Evolutionary conservation across 108 stramenopile genomes (phyloP).

Genomic region (Cyclostephanos tholiformis): DNA sequence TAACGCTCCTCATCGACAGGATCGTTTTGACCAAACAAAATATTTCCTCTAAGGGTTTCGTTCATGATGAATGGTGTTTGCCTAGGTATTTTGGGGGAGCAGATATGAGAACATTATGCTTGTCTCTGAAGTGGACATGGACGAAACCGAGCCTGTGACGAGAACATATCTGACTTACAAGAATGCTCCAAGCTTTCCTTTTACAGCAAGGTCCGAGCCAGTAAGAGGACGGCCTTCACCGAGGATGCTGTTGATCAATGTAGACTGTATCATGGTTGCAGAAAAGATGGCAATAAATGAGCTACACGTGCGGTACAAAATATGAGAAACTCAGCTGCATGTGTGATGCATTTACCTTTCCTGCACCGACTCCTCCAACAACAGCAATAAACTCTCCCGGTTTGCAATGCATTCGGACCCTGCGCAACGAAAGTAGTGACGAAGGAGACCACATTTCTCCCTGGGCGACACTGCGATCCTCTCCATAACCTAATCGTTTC

Average conservation of each 20-base stretch:
- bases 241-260: conserved; percentile 87
- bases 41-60: conserved; percentile 88
- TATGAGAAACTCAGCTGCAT: conserved; percentile 17
- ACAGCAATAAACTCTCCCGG: conserved; percentile 87
- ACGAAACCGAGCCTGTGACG: too few relatives aligned
- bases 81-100: too few relatives aligned
- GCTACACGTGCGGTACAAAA: neutral
- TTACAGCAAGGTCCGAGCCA: conserved; percentile 58
- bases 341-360: conserved; percentile 60
- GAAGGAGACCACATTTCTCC: conserved; percentile 34
- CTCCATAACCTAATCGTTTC: conserved; percentile 4
- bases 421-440: conserved; percentile 59
- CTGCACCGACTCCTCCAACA: conserved; percentile 90
- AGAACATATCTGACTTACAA: conserved; percentile 1
- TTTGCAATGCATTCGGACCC: conserved; percentile 61
- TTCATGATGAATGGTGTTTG: conserved; percentile 97
- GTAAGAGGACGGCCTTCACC: conserved; percentile 78
- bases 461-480: conserved; percentile 8
- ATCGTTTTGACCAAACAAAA: conserved; percentile 59
- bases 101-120: too few relatives aligned
- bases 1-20: conserved; percentile 77
- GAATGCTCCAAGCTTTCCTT: conserved; percentile 72
- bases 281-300: neutral
- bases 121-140: too few relatives aligned
- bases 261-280: conserved; percentile 52